A percentile compares a stretch with the other conserved stretches of the same genome.
Conservation (phyloP, 768 basidiomycete species). For the Gymnopilus dilepis region DNA sequence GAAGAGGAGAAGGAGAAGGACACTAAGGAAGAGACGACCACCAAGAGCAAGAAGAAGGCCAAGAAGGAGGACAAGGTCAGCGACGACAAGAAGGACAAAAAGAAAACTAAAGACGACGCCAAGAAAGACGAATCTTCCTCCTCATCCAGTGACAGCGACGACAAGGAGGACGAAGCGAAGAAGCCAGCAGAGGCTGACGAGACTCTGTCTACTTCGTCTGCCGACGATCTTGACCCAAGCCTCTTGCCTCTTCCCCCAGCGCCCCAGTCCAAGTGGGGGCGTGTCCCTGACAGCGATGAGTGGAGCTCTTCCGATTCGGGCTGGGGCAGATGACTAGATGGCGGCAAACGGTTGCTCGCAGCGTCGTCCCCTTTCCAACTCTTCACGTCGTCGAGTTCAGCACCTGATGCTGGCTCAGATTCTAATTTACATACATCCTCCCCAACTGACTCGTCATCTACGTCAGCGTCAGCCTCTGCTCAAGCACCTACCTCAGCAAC, state of each 20-base stretch:
- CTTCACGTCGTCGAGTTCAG: not conserved
- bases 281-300: constrained; percentile 1
- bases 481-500: not conserved
- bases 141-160: not conserved
- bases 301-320: constrained; percentile 15
- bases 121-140: not conserved
- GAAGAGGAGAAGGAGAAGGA: not conserved
- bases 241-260: not conserved
- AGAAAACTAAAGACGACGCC: not conserved
- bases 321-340: constrained; percentile 29
- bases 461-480: not conserved
- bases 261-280: constrained; percentile 2
- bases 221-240: constrained; percentile 9
- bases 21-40: not conserved
- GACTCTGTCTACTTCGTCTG: not conserved
- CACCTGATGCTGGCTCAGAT: not conserved
- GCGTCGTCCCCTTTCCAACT: not conserved
- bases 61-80: constrained; percentile 3
- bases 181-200: not conserved
- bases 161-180: not conserved
- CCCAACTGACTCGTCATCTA: not conserved
- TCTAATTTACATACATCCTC: not conserved
- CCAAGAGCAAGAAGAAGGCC: constrained; percentile 4
- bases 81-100: not conserved
- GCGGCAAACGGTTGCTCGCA: not conserved